Evolutionary conservation across 768 basidiomycete genomes (phyloP).

Genomic region (Saitozyma sp.): DNA sequence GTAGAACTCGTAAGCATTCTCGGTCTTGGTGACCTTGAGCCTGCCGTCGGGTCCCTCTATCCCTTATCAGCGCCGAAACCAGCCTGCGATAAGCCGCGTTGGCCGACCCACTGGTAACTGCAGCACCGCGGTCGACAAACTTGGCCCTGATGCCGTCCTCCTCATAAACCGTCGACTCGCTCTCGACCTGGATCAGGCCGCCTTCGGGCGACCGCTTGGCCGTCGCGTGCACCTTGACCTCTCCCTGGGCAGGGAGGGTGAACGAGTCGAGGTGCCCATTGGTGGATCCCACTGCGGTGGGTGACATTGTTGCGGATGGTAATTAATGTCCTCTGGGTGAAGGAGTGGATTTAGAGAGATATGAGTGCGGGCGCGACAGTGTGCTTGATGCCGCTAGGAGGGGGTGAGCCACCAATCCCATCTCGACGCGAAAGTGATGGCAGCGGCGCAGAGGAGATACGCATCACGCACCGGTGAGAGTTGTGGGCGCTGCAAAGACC

Average conservation of each 20-base stretch:
- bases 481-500: conserved; percentile 86
- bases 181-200: conserved; percentile 48
- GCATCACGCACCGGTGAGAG: conserved; percentile 53
- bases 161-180: conserved; percentile 42
- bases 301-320: conserved; percentile 45
- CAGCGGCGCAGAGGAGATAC: not conserved
- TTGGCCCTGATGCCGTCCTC: conserved; percentile 41
- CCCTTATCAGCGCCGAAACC: conserved; percentile 15
- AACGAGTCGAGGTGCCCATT: conserved; percentile 38
- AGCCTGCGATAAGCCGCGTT: conserved; percentile 56
- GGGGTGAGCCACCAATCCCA: conserved; percentile 1
- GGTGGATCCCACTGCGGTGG: conserved; percentile 43
- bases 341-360: conserved; percentile 38
- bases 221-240: conserved; percentile 38
- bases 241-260: conserved; percentile 19
- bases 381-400: conserved; percentile 81
- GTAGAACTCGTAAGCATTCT: conserved; percentile 83
- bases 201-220: conserved; percentile 47
- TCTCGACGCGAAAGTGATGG: not conserved
- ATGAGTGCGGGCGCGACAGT: conserved; percentile 67
- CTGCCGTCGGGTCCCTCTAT: conserved; percentile 67
- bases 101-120: conserved; percentile 62
- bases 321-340: conserved; percentile 16
- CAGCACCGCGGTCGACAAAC: conserved; percentile 45
- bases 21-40: conserved; percentile 74